Evolutionary conservation across 2,329 filamentous ascomycete species (phyloP), one percentile per base, ranked within the genome.

Genomic region (Fusarium redolens): DNA sequence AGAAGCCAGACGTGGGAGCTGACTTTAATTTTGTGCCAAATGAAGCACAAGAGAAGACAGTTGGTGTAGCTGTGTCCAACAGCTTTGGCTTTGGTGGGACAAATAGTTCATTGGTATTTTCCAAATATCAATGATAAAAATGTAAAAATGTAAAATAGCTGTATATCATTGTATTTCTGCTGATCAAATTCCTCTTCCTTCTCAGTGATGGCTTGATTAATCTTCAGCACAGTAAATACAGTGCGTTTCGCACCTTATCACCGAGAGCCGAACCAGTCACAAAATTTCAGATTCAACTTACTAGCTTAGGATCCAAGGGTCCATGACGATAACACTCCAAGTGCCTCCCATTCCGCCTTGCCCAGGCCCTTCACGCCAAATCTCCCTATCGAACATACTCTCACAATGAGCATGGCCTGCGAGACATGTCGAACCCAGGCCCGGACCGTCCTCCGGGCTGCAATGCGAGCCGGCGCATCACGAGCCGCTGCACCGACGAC

Each of bases 61-160:
- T 98, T 15, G 84, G 90, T 64, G 92, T 96, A 28, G 93, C 93
- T 9, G 77, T 99, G 65, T 96, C 94, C 7, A 99, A 99, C 79
- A 98, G 96, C 80, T 99, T 99, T 83, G 96, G 96, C 0, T 99
- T 99, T 84, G 96, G 96, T 15, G 96, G 96, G 20, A 98, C 96
- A 3, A 99, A 99, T 83, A 95, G 96, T 45, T 95, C 91, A 60
- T 84, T 99, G 41, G 95, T 95, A 58, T 96, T 98, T 77, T 87
- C 87, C 12, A 80, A 74, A 35, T 63, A 79, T 48, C 38, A 33
- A 58, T 74, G 47, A 58, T 31, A 2, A 3, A 10, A 25, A 35
- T 3, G 5, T n/a, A 20, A 33, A n/a, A 18, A 58, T 65, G 56
- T 28, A 58, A 38, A 60, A 28, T 47, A 68, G 15, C 5, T 71